Percentiles rank a stretch among this genome's conserved stretches.
Evolutionary conservation across 73 alveolate genomes (phyloP).

Genomic region (Paramecium sexaurelia): DNA sequence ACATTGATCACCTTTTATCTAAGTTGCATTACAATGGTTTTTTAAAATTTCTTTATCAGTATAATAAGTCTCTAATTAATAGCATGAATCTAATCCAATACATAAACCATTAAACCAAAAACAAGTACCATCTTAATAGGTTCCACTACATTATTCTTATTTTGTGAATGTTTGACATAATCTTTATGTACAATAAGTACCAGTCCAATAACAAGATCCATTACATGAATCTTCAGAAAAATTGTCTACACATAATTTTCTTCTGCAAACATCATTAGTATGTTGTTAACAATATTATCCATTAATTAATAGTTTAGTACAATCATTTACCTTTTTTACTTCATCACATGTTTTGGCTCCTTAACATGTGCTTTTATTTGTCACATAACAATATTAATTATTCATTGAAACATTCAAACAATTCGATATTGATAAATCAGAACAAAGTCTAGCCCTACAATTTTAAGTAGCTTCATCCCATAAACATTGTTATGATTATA

Average conservation of each 20-base stretch:
- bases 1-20: neutral
- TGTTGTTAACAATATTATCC: neutral
- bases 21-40: neutral
- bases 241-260: neutral
- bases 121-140: neutral
- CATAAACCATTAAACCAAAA: neutral
- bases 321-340: neutral
- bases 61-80: neutral
- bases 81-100: neutral
- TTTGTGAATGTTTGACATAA: neutral
- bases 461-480: neutral
- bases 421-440: neutral
- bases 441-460: neutral
- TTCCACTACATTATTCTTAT: neutral
- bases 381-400: neutral
- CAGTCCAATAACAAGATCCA: constrained; percentile 20
- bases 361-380: neutral
- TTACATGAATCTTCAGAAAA: neutral
- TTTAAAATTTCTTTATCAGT: neutral
- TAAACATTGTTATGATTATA: neutral
- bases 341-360: constrained; percentile 14
- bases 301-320: neutral
- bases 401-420: neutral
- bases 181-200: neutral
- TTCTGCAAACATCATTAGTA: neutral